phyloP scores from a whole-genome alignment of 1,284 basidiomycete genomes.

The Ganoderma lucidum region DNA sequence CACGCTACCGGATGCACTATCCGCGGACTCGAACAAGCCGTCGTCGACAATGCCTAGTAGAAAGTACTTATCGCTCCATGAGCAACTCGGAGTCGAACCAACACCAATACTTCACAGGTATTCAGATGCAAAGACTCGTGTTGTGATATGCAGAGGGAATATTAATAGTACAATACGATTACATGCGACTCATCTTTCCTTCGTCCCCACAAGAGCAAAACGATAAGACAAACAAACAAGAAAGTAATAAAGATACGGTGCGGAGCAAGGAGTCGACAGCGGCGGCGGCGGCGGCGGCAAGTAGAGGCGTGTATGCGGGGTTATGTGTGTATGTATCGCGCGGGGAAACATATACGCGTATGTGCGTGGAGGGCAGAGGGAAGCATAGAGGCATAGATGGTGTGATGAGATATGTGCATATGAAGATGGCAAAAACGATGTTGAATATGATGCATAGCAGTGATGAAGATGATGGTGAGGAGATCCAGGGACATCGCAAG shows the following conservation, averaged over 20 bases:
- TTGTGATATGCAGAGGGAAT: background rate
- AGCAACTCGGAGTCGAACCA: too few relatives aligned
- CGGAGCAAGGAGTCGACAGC: slow-evolving; percentile 8
- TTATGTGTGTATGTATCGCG: background rate
- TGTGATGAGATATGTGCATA: slow-evolving; percentile 3
- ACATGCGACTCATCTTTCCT: background rate
- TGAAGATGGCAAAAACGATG: background rate
- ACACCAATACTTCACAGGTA: too few relatives aligned
- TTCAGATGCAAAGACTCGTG: background rate
- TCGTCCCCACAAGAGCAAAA: background rate
- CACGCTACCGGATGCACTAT: too few relatives aligned
- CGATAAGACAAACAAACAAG: slow-evolving; percentile 13
- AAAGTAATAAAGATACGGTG: slow-evolving; percentile 30
- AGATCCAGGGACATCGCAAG: background rate
- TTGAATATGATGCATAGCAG: background rate
- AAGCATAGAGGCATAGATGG: background rate
- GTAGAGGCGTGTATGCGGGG: background rate
- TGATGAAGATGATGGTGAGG: background rate
- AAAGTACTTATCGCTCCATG: too few relatives aligned
- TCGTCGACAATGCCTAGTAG: too few relatives aligned
- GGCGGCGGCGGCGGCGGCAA: background rate
- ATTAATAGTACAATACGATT: slow-evolving; percentile 4
- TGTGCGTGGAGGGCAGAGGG: slow-evolving; percentile 6
- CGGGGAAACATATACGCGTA: background rate
- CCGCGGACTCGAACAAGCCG: too few relatives aligned